Percentiles rank a stretch among this genome's conserved stretches.
Conservation (phyloP, 768 basidiomycete genomes). For the Agrocybe praecox region DNA sequence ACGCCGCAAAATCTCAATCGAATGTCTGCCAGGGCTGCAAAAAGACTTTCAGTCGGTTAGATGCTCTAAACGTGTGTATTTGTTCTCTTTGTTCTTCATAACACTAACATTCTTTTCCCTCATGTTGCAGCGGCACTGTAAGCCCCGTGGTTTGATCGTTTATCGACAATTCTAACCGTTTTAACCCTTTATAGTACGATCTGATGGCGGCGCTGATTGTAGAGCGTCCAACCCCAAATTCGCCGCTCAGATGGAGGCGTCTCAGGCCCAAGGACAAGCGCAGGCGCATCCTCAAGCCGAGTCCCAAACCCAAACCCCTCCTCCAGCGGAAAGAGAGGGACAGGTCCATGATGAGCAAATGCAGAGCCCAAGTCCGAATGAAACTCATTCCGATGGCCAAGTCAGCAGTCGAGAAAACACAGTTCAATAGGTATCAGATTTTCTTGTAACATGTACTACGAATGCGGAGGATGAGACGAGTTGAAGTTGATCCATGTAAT, state of each 20-base stretch:
- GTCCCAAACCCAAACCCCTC: not conserved
- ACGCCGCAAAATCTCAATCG: conserved; percentile 78
- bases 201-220: conserved; percentile 84
- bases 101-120: conserved; percentile 17
- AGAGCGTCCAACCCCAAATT: conserved; percentile 48
- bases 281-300: conserved; percentile 10
- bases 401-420: conserved; percentile 15
- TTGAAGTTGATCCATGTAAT: conserved; percentile 17
- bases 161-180: conserved; percentile 23
- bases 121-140: conserved; percentile 69
- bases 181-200: conserved; percentile 58
- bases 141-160: conserved; percentile 33
- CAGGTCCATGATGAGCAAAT: not conserved
- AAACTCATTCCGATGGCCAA: conserved; percentile 18
- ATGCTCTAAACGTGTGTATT: conserved; percentile 88
- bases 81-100: conserved; percentile 5
- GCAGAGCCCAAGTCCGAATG: not conserved
- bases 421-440: conserved; percentile 13
- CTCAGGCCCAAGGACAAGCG: conserved; percentile 4
- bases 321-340: not conserved
- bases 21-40: conserved; percentile 92
- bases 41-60: conserved; percentile 92
- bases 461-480: conserved; percentile 10
- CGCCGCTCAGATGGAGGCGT: conserved; percentile 13
- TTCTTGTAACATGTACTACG: conserved; percentile 7